A percentile compares a stretch with the other conserved stretches of the same genome.
phyloP scores from a whole-genome alignment of 2,329 filamentous ascomycete genomes.

The Raffaelea arxii region DNA sequence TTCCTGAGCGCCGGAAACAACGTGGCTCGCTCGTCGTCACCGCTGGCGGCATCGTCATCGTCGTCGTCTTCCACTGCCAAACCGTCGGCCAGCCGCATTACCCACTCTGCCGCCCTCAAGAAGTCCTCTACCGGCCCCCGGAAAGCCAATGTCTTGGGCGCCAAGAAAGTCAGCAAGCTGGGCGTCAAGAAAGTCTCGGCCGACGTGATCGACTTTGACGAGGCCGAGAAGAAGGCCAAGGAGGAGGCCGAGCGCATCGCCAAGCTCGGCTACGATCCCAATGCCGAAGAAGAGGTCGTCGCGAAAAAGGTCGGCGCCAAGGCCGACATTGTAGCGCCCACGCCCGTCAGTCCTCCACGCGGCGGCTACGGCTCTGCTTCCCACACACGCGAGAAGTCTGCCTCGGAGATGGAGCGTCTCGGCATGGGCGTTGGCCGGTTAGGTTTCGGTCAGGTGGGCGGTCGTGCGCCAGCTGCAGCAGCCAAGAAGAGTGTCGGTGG shows the following conservation, averaged over 20 bases:
- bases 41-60: constrained; percentile 56
- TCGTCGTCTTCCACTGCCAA: constrained; percentile 31
- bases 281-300: constrained; percentile 59
- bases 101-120: constrained; percentile 70
- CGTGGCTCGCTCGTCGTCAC: constrained; percentile 69
- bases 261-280: constrained; percentile 90
- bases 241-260: constrained; percentile 94
- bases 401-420: constrained; percentile 75
- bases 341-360: constrained; percentile 59
- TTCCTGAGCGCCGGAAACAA: constrained; percentile 72
- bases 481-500: constrained; percentile 65
- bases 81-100: constrained; percentile 60
- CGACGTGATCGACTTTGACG: constrained; percentile 88
- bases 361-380: constrained; percentile 53
- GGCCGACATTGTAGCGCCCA: constrained; percentile 50
- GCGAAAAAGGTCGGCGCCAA: constrained; percentile 34
- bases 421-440: constrained; percentile 82
- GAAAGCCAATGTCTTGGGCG: constrained; percentile 77
- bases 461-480: constrained; percentile 25
- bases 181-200: constrained; percentile 83
- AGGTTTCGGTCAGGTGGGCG: constrained; percentile 79
- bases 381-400: constrained; percentile 50
- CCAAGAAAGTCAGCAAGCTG: constrained; percentile 73
- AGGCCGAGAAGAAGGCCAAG: constrained; percentile 92
- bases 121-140: constrained; percentile 64